Evolutionary conservation across 2,329 filamentous ascomycete species (phyloP), one percentile per base, ranked within the genome.

Genomic region (Davidsoniella virescens): DNA sequence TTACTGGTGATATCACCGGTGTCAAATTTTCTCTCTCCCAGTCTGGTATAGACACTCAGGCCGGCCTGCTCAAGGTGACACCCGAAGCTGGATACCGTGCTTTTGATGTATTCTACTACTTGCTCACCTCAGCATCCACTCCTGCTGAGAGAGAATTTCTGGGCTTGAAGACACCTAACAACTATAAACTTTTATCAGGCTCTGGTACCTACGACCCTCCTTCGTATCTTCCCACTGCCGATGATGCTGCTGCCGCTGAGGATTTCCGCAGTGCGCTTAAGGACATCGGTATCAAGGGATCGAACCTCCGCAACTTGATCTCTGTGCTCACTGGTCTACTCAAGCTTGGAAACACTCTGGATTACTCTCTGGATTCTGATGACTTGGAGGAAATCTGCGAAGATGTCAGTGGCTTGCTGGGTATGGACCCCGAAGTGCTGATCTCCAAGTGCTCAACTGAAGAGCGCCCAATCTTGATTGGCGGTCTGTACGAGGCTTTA

Each of bases 21-120:
- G 82, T 87, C 23, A 75, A 78, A 2, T 64, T 96, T 47, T 80
- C 87, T 23, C 68, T 98, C 6, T 90, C 90, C 0, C 83, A 87
- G 38, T 84, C 86, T 2, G 92, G 92, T 16, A 84, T 98, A 54
- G 85, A 98, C 61, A 92, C 87, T 0, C 67, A 72, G 17, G 78
- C 78, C 55, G 92, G 90, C 40, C 70, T 98, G 9, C 70, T 95
- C 14, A 79, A 84, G 51, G 78, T 98, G 14, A 85, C 92, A 0
- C 65, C 79, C 0, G 80, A 94, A 60, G 61, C 78, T 5, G 92
- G 92, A 10, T 87, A 87, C 64, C 81, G 92, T 55, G 92, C 90
- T 3, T 98, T 98, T 58, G 90, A 98, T 61, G 92, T 94, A 46
- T 96, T 98, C 62, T 96, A 98, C 67, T 96, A 95, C 59, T 77